Evolutionary conservation across 176 grass and related monocot species (phyloP).

Genomic region (Rhynchospora pubera): DNA sequence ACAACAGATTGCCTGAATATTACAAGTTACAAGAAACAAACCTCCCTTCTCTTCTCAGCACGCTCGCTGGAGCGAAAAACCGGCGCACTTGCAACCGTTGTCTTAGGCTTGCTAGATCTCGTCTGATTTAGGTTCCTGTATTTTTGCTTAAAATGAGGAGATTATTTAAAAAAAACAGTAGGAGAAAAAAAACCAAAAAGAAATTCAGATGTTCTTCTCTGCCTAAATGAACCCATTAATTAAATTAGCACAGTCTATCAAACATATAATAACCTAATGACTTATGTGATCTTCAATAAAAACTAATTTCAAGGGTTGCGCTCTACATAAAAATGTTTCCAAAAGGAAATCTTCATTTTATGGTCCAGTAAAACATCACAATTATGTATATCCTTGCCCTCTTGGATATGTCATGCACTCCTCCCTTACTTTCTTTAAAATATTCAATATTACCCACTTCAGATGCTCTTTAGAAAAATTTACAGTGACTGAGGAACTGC

Average conservation of each 20-base stretch:
- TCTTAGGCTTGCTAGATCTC: slow-evolving; percentile 22
- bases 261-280: neutral
- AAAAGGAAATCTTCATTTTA: neutral
- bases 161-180: neutral
- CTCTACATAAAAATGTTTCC: neutral
- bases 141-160: neutral
- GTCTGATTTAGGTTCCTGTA: slow-evolving; percentile 25
- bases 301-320: neutral
- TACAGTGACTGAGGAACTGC: neutral
- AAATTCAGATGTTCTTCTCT: too few species aligned
- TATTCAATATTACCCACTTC: neutral
- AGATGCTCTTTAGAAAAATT: neutral
- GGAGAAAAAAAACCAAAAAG: neutral
- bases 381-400: neutral
- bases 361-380: neutral
- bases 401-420: neutral
- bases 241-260: neutral
- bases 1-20: neutral
- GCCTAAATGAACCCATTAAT: neutral
- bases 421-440: neutral
- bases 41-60: slow-evolving; percentile 46
- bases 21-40: slow-evolving; percentile 12
- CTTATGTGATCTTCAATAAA: neutral
- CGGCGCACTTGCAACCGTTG: slow-evolving; percentile 27
- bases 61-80: slow-evolving; percentile 42